Evolutionary conservation across 176 grass and related monocot species (phyloP).

Genomic region (Metroxylon sagu): DNA sequence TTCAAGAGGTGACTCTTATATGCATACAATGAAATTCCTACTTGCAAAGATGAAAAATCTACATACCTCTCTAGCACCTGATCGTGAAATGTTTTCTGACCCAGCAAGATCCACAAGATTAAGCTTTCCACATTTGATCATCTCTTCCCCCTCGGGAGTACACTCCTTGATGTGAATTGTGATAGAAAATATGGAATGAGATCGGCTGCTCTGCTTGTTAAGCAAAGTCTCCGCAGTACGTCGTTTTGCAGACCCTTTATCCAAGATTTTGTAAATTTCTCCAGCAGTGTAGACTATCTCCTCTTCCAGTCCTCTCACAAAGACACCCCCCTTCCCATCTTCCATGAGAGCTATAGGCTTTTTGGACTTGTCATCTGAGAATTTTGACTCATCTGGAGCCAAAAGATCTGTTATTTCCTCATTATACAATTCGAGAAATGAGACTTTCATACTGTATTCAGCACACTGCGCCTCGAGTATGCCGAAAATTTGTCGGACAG

Average conservation of each 20-base stretch:
- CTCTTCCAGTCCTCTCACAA: slow-evolving; percentile 97
- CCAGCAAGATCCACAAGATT: slow-evolving; percentile 99
- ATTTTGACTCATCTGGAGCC: slow-evolving; percentile 76
- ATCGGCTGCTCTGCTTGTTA: slow-evolving; percentile 98
- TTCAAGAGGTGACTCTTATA: too few relatives aligned
- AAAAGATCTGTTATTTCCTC: slow-evolving; percentile 96
- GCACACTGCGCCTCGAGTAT: slow-evolving; percentile 86
- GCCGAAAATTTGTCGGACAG: slow-evolving; percentile 79
- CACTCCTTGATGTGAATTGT: slow-evolving; percentile 99
- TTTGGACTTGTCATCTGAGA: slow-evolving; percentile 85
- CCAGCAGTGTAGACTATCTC: slow-evolving; percentile 87
- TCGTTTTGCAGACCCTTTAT: slow-evolving; percentile 93
- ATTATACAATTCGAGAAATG: slow-evolving; percentile 96
- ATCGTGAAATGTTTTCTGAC: slow-evolving; percentile 98
- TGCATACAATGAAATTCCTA: too few relatives aligned
- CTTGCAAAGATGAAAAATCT: background rate
- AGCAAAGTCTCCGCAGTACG: slow-evolving; percentile 95
- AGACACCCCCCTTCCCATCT: slow-evolving; percentile 93
- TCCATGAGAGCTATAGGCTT: slow-evolving; percentile 99
- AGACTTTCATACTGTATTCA: slow-evolving; percentile 99
- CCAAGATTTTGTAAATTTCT: slow-evolving; percentile 98
- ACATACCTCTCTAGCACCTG: slow-evolving; percentile 99
- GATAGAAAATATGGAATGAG: slow-evolving; percentile 97
- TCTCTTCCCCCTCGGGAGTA: slow-evolving; percentile 92
- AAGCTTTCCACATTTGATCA: slow-evolving; percentile 99